Conservation (phyloP, 1,284 basidiomycete genomes). For the Pholiota adiposa region DNA sequence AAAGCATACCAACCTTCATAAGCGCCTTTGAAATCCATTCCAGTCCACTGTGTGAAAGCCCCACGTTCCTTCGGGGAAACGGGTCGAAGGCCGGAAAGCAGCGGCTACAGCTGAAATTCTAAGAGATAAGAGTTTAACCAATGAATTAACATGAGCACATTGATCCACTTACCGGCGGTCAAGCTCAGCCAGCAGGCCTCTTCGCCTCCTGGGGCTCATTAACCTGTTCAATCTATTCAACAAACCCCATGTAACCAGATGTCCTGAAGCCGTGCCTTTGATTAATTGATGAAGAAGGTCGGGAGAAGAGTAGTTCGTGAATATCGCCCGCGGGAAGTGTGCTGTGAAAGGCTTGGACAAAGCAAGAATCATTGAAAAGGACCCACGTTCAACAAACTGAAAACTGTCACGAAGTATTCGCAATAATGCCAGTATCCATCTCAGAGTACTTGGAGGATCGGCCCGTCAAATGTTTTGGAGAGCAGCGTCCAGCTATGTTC, state of each 20-base stretch:
- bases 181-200: slow-evolving; percentile 34
- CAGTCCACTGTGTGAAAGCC: slow-evolving; percentile 36
- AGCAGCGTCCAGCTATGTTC: no score
- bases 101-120: slow-evolving; percentile 27
- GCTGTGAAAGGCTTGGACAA: slow-evolving; percentile 42
- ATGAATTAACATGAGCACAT: not conserved
- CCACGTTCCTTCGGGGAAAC: slow-evolving; percentile 27
- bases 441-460: no score
- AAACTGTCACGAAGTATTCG: no score
- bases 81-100: slow-evolving; percentile 25
- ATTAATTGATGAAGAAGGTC: slow-evolving; percentile 44
- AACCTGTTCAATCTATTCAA: slow-evolving; percentile 29
- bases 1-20: slow-evolving; percentile 29
- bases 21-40: slow-evolving; percentile 37
- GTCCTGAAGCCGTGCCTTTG: slow-evolving; percentile 26
- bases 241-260: slow-evolving; percentile 40
- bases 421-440: no score
- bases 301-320: slow-evolving; percentile 35
- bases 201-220: slow-evolving; percentile 20
- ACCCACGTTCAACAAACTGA: no score
- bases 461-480: no score
- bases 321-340: slow-evolving; percentile 38
- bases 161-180: slow-evolving; percentile 31
- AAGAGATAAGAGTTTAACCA: not conserved
- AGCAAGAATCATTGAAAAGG: no score